These are phyloP conservation scores for Aspergillus flavus DNA, from an alignment of 2,329 filamentous ascomycete species.

Conservation along the genomic window DNA sequence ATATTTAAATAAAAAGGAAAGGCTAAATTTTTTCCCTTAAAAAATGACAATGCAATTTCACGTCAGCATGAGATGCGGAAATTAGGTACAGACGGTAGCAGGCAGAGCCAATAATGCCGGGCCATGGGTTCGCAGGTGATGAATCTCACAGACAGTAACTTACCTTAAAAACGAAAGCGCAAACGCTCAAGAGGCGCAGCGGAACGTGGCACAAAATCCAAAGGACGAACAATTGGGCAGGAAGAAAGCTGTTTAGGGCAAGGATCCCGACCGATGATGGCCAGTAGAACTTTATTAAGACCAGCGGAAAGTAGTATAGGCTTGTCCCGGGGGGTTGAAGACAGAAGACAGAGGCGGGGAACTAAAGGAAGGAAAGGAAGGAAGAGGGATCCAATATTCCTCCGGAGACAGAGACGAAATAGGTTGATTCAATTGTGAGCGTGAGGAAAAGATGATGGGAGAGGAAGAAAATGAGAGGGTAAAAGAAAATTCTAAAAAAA, in stretches of 20 bases:
- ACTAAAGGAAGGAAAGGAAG: conserved; percentile 5
- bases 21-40: not conserved
- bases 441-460: not conserved
- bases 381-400: not conserved
- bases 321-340: conserved; percentile 13
- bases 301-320: conserved; percentile 12
- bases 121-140: conserved; percentile 15
- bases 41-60: conserved; percentile 2
- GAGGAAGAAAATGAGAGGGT: conserved; percentile 1
- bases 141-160: conserved; percentile 17
- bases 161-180: conserved; percentile 21
- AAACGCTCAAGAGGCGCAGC: conserved; percentile 22
- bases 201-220: conserved; percentile 27
- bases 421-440: not conserved
- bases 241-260: conserved; percentile 20
- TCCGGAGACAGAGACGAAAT: not conserved
- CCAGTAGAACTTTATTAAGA: conserved; percentile 15
- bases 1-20: conserved; percentile 6
- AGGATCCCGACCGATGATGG: conserved; percentile 20
- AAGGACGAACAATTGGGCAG: conserved; percentile 26
- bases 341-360: not conserved
- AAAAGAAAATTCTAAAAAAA: conserved; percentile 6
- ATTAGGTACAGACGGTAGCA: conserved; percentile 11
- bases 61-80: conserved; percentile 11
- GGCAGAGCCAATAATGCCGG: conserved; percentile 11